These are phyloP conservation scores for Phaeotremella fagi DNA, from an alignment of 768 basidiomycete species.

Conservation along the genomic window DNA sequence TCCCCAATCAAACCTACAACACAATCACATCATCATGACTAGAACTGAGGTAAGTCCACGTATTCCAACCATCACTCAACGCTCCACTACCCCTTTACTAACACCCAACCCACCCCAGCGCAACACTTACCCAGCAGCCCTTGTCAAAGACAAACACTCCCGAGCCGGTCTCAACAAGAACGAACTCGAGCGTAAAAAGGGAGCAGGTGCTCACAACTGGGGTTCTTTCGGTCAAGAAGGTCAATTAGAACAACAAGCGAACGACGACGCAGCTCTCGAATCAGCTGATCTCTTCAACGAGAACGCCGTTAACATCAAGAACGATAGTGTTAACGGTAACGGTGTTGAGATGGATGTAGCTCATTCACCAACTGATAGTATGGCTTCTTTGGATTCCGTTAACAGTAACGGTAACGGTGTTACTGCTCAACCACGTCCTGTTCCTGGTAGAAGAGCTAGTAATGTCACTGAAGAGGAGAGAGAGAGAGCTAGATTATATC, in stretches of 20 bases:
- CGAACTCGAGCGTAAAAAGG: slow-evolving; percentile 60
- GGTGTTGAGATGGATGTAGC: slow-evolving; percentile 1
- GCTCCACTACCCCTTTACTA: neutral
- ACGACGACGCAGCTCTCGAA: slow-evolving; percentile 55
- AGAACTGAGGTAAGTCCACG: slow-evolving; percentile 31
- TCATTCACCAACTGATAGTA: slow-evolving; percentile 14
- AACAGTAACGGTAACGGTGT: neutral
- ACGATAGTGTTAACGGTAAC: neutral
- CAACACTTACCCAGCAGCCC: slow-evolving; percentile 39
- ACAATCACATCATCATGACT: slow-evolving; percentile 16
- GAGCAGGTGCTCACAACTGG: slow-evolving; percentile 82
- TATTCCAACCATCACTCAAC: no score
- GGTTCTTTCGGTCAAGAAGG: slow-evolving; percentile 65
- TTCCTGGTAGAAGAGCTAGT: slow-evolving; percentile 43
- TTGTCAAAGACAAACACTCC: slow-evolving; percentile 41
- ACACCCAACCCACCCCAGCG: slow-evolving; percentile 21
- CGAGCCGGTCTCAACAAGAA: slow-evolving; percentile 55
- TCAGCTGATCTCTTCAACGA: slow-evolving; percentile 4
- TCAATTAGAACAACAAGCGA: slow-evolving; percentile 58
- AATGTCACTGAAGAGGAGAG: slow-evolving; percentile 62
- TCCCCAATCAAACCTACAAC: neutral
- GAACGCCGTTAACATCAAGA: slow-evolving; percentile 3
- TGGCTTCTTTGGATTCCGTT: slow-evolving; percentile 14
- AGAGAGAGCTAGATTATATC: slow-evolving; percentile 61
- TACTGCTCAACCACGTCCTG: slow-evolving; percentile 39